These are phyloP conservation scores for Candida gorgasii DNA, from an alignment of 805 yeast species.

Conservation along the genomic window DNA sequence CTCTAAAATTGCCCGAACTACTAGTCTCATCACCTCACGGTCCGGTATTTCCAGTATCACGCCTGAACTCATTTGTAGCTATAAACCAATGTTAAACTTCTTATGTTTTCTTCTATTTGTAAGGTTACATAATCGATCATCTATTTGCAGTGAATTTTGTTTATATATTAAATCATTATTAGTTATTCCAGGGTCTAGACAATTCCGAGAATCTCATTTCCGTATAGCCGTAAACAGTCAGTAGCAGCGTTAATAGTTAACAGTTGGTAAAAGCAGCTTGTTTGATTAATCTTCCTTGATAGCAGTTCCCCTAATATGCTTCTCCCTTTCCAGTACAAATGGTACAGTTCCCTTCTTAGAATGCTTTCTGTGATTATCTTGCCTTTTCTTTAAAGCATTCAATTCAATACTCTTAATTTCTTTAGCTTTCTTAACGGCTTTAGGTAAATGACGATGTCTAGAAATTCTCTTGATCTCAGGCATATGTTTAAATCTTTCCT, in stretches of 20 bases:
- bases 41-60: too few relatives aligned
- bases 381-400: slow-evolving; percentile 73
- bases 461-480: slow-evolving; percentile 91
- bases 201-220: too few relatives aligned
- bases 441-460: slow-evolving; percentile 91
- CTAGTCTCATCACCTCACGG: neutral
- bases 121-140: too few relatives aligned
- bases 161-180: too few relatives aligned
- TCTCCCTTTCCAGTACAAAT: slow-evolving; percentile 71
- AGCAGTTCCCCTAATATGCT: slow-evolving; percentile 83
- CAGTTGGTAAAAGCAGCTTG: neutral
- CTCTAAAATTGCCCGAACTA: too few relatives aligned
- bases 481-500: slow-evolving; percentile 92
- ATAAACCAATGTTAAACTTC: too few relatives aligned
- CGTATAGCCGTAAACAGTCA: too few relatives aligned
- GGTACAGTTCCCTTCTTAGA: slow-evolving; percentile 63
- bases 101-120: too few relatives aligned
- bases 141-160: too few relatives aligned
- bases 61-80: too few relatives aligned
- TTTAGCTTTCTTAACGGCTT: slow-evolving; percentile 80
- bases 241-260: too few relatives aligned
- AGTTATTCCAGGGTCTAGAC: too few relatives aligned
- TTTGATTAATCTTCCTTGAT: slow-evolving; percentile 43
- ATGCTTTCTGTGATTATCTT: slow-evolving; percentile 79
- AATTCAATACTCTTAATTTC: slow-evolving; percentile 81